Base-by-base conservation (phyloP, 805 yeast species). In the Ogataea siamensis region DNA sequence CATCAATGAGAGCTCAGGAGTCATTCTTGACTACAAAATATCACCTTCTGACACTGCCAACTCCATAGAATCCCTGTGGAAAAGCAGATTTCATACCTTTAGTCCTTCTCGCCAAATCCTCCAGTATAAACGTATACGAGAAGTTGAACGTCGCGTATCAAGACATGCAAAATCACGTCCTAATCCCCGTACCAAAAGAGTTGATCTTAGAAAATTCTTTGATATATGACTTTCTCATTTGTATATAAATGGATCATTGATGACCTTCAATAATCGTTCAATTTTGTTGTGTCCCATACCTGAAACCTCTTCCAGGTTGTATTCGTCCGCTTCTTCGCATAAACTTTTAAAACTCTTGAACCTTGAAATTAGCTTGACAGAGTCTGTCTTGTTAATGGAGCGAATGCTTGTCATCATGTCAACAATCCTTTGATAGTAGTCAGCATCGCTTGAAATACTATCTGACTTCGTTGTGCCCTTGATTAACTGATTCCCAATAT, bases 361-460 rank as follows among this genome's bases (percentile, higher is more conserved):
- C 43, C 72, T 73, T 5, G 78, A 74, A 18, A 75, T 55, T 40
- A 74, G 50, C 40, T 72, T 73, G 15, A 69, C 63, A 12, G 76
- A 73, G 46, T 76, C 79, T 0, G 80, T 74, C 49, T 75, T 76
- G 51, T 75, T 76, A 16, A 76, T 63, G 9, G 72, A 63, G 28
- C 64, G 63, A 4, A 76, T 62, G 2, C 67, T 55, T 2, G 80
- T 74, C 40, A 76, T 55, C 2, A 69, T 54, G 4, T 71, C 71
- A 5, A 70, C 62, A 4, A 75, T 58, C 20, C 68, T 54, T 19
- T 74, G 67, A 28, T 69, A 65, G 49, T 64, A 74, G 42, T 71
- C 74, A 2, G 47, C 40, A 25, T 60, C 62, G 13, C 47, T 46
- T 4, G 39, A 40, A 20, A 58, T 42, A 13, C 59, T 66, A 7